Conservation (phyloP, 305 asterid species). For the Rubia tinctorum region DNA sequence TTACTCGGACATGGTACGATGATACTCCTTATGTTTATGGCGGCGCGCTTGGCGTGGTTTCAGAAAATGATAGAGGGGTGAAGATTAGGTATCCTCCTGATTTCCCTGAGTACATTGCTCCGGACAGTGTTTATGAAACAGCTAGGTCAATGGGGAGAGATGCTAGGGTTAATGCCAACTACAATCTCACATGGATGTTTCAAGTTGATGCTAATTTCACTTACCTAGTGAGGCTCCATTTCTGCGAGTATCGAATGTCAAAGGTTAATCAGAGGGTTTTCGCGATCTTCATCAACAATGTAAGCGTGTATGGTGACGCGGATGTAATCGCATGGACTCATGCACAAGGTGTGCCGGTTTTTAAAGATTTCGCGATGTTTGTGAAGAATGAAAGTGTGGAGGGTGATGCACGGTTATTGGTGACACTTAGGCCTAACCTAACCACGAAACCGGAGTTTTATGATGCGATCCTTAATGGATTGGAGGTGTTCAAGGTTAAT, state of each 20-base stretch:
- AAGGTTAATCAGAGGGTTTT: slow-evolving; percentile 70
- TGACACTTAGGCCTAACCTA: slow-evolving; percentile 51
- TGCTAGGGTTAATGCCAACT: slow-evolving; percentile 44
- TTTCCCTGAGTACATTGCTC: slow-evolving; percentile 39
- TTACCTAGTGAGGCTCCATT: slow-evolving; percentile 69
- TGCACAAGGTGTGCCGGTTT: slow-evolving; percentile 40
- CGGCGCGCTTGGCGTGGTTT: slow-evolving; percentile 48
- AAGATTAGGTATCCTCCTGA: slow-evolving; percentile 32
- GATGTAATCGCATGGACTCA: slow-evolving; percentile 51
- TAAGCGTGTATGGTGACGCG: slow-evolving; percentile 42
- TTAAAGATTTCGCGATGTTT: slow-evolving; percentile 46
- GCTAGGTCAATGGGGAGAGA: slow-evolving; percentile 62
- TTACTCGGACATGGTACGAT: slow-evolving; percentile 57
- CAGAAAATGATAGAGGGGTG: slow-evolving; percentile 32
- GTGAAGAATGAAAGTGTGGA: slow-evolving; percentile 23
- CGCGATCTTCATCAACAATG: slow-evolving; percentile 43
- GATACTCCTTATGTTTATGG: slow-evolving; percentile 58
- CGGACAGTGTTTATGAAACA: slow-evolving; percentile 47
- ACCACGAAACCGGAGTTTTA: slow-evolving; percentile 38
- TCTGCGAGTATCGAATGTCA: slow-evolving; percentile 50
- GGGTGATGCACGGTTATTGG: slow-evolving; percentile 35
- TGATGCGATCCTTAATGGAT: slow-evolving; percentile 58
- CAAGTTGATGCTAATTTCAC: slow-evolving; percentile 51
- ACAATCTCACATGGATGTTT: slow-evolving; percentile 70
- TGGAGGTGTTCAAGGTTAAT: slow-evolving; percentile 64